These are phyloP conservation scores for Saccharata proteae DNA, from an alignment of 2,329 filamentous ascomycete species.

Conservation along the genomic window DNA sequence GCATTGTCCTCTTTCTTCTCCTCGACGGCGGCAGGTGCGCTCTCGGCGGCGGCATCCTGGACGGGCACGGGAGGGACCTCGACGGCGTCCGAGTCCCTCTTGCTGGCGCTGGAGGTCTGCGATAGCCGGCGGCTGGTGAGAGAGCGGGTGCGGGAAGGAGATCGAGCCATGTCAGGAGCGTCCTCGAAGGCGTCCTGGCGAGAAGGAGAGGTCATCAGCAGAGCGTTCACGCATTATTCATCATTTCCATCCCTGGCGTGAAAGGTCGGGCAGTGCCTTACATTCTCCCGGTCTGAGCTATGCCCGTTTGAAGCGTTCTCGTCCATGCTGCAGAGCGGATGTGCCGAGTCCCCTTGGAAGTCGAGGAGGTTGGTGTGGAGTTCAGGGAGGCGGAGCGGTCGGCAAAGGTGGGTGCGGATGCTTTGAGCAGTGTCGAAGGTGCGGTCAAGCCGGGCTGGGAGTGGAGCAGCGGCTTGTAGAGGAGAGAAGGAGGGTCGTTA, in stretches of 20 bases:
- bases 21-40: conserved; percentile 12
- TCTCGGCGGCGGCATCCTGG: conserved; percentile 7
- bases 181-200: conserved; percentile 71
- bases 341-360: no score
- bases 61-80: conserved; percentile 11
- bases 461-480: no score
- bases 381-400: no score
- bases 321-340: conserved; percentile 3
- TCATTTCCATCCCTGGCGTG: no score
- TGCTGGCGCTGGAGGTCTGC: conserved; percentile 3
- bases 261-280: conserved; percentile 3
- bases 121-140: conserved; percentile 27
- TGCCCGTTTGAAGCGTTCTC: conserved; percentile 4
- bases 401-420: no score
- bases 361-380: no score
- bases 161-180: conserved; percentile 49
- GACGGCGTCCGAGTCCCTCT: conserved; percentile 19
- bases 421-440: no score
- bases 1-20: conserved; percentile 17
- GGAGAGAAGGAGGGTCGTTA: no score
- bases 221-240: conserved; percentile 8
- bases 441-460: no score
- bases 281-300: conserved; percentile 9
- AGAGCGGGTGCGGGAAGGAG: conserved; percentile 41
- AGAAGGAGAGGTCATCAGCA: conserved; percentile 6